phyloP scores from a whole-genome alignment of 2,329 filamentous ascomycete genomes.

The Aspergillus jensenii region DNA sequence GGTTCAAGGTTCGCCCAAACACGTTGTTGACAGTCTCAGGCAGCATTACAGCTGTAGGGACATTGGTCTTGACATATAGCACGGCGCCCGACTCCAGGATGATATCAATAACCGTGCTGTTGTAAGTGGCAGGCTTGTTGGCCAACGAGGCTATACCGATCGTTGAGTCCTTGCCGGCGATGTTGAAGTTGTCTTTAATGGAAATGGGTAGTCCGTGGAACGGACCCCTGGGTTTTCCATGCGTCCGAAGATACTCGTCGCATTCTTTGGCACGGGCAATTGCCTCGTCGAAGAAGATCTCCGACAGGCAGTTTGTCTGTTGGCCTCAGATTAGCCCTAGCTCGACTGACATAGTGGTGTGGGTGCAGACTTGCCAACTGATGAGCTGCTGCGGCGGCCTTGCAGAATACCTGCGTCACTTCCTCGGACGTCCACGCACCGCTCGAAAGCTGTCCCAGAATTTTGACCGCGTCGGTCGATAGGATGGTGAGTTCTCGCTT shows the following conservation, averaged over 20 bases:
- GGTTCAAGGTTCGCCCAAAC: slow-evolving; percentile 43
- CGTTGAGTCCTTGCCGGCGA: slow-evolving; percentile 24
- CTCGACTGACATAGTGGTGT: neutral
- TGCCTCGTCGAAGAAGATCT: slow-evolving; percentile 57
- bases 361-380: slow-evolving; percentile 45
- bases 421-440: slow-evolving; percentile 51
- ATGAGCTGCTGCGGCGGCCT: slow-evolving; percentile 55
- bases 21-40: slow-evolving; percentile 44
- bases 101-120: slow-evolving; percentile 36
- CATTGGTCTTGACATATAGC: slow-evolving; percentile 43
- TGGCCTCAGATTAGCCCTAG: neutral
- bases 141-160: slow-evolving; percentile 20
- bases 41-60: slow-evolving; percentile 45
- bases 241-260: slow-evolving; percentile 51
- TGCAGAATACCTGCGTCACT: slow-evolving; percentile 56
- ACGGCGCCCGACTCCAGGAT: slow-evolving; percentile 42
- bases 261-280: slow-evolving; percentile 52
- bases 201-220: slow-evolving; percentile 45
- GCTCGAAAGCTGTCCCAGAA: slow-evolving; percentile 33
- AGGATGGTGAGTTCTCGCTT: slow-evolving; percentile 52
- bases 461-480: slow-evolving; percentile 32
- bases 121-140: slow-evolving; percentile 19
- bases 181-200: slow-evolving; percentile 43
- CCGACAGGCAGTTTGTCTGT: slow-evolving; percentile 61
- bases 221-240: slow-evolving; percentile 35